Evolutionary conservation across 306 rosid species (phyloP).

Genomic region (Amphicarpaea edgeworthii): DNA sequence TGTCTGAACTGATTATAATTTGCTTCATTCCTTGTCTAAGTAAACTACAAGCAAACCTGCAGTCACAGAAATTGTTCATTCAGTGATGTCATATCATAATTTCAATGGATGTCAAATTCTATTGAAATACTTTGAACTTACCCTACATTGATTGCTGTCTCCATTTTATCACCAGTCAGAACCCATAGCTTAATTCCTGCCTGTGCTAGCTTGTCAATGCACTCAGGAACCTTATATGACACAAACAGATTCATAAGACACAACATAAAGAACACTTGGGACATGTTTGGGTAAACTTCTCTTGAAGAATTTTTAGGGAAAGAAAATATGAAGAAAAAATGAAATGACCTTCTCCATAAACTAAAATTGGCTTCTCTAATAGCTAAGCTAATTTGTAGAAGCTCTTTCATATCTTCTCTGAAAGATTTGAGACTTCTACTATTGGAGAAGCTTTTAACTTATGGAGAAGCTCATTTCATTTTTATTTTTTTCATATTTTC

Average conservation of each 20-base stretch:
- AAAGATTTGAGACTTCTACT: too few relatives aligned
- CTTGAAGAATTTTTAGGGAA: too few relatives aligned
- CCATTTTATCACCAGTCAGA: constrained; percentile 57
- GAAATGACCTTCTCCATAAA: too few relatives aligned
- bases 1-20: constrained; percentile 46
- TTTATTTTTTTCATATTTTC: too few relatives aligned
- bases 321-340: too few relatives aligned
- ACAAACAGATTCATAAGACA: constrained; percentile 19
- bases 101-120: background rate
- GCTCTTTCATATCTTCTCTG: too few relatives aligned
- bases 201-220: constrained; percentile 54
- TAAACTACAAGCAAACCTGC: constrained; percentile 50
- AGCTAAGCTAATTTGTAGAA: too few relatives aligned
- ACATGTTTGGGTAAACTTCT: too few relatives aligned
- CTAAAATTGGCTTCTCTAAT: too few relatives aligned
- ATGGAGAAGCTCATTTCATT: too few relatives aligned
- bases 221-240: constrained; percentile 48
- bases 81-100: constrained; percentile 27
- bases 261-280: background rate
- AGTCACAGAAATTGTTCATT: constrained; percentile 7
- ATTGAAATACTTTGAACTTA: constrained; percentile 25
- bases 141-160: constrained; percentile 53
- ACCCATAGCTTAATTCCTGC: constrained; percentile 53
- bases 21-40: constrained; percentile 53
- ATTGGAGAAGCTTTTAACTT: too few relatives aligned